A percentile compares a stretch with the other conserved stretches of the same genome.
Evolutionary conservation across 192 early-diverging fungal species (phyloP).

Genomic region (Spizellomyces punctatus): DNA sequence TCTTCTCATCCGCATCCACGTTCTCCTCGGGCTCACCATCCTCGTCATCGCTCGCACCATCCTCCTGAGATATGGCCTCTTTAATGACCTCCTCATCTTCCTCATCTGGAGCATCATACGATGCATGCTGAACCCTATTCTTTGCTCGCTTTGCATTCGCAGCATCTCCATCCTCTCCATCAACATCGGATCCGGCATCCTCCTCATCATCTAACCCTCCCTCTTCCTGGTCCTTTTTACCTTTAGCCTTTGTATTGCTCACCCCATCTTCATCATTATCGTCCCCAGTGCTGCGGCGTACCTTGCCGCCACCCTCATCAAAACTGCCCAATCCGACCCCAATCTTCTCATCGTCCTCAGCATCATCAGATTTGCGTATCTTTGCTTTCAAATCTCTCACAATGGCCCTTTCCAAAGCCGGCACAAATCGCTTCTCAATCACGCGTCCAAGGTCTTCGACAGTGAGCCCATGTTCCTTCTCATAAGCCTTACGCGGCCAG

Average conservation of each 20-base stretch:
- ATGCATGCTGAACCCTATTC: constrained; percentile 65
- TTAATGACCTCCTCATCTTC: constrained; percentile 66
- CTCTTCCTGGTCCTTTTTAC: constrained; percentile 13
- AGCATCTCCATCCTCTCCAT: constrained; percentile 73
- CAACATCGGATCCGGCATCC: constrained; percentile 61
- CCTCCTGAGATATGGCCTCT: background rate
- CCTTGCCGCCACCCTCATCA: constrained; percentile 35
- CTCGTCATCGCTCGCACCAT: constrained; percentile 30
- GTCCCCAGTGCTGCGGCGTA: constrained; percentile 22
- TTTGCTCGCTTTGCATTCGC: constrained; percentile 64
- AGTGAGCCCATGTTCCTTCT: constrained; percentile 73
- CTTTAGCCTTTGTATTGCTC: constrained; percentile 8
- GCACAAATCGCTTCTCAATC: constrained; percentile 76
- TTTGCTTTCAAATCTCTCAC: constrained; percentile 73
- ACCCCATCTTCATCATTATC: constrained; percentile 45
- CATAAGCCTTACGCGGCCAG: constrained; percentile 79
- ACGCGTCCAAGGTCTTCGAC: constrained; percentile 69
- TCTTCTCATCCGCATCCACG: constrained; percentile 37
- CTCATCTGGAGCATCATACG: constrained; percentile 86
- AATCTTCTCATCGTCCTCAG: constrained; percentile 35
- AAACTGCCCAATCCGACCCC: constrained; percentile 39
- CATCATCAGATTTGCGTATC: constrained; percentile 33
- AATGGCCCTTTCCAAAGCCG: constrained; percentile 74
- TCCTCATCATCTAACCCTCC: constrained; percentile 60
- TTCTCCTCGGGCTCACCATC: constrained; percentile 53